Evolutionary conservation across 2,329 filamentous ascomycete species (phyloP).

Genomic region (Colletotrichum cereale): DNA sequence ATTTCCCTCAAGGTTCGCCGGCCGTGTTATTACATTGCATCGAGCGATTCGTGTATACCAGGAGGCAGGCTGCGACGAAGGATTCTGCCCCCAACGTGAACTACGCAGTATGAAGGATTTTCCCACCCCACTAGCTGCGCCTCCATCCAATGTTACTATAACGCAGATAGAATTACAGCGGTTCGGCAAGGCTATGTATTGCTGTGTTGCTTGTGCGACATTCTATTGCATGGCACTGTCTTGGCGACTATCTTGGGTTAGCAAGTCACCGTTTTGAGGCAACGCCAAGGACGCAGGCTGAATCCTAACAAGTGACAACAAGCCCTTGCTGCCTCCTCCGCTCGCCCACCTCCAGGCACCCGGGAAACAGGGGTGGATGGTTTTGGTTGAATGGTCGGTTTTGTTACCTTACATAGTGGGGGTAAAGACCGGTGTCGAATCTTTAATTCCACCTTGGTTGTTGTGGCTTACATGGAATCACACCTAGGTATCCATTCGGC

Average conservation of each 20-base stretch:
- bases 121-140: slow-evolving; percentile 2
- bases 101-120: no score
- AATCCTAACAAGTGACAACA: background rate
- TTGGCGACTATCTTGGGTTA: background rate
- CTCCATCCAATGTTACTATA: background rate
- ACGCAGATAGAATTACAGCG: background rate
- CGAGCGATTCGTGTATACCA: background rate
- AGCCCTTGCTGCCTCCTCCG: background rate
- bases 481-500: background rate
- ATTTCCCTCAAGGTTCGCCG: background rate
- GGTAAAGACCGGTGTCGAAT: background rate
- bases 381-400: no score
- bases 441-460: background rate
- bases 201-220: background rate
- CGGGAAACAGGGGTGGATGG: background rate
- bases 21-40: background rate
- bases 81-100: slow-evolving; percentile 5
- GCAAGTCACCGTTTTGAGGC: background rate
- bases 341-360: background rate
- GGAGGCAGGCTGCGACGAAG: background rate
- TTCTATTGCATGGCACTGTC: background rate
- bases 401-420: background rate
- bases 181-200: background rate
- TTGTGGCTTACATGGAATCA: background rate
- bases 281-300: background rate